Base-by-base conservation (phyloP, 2,329 filamentous ascomycete species). In the Macrophomina phaseolina region DNA sequence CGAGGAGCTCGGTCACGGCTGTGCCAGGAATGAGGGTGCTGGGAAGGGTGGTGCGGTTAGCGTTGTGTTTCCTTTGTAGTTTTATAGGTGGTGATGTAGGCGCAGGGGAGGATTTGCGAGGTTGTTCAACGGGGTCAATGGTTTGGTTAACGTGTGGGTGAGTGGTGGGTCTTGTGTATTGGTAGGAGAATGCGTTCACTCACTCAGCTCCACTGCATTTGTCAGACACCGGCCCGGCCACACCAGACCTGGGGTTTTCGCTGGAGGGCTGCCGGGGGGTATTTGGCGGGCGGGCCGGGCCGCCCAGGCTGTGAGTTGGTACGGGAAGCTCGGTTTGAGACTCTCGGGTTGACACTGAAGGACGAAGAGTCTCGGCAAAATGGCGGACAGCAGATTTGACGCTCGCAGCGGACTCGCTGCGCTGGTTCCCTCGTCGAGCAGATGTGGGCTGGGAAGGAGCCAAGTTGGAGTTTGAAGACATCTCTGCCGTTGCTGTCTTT, bases 1-100 rank as follows among this genome's bases (percentile, higher is more conserved):
- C 73, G 67, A 69, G 70, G 65, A 76, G 16, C 62, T 67, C 63
- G 53, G 60, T 66, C 12, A 60, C 53, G 56, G 55, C 38, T 14
- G 46, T 62, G 23, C 63, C 63, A 32, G 63, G 63, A 12, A 65
- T 62, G n/a, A 62, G 56, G 23, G 32, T 49, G 34, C 64, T 52
- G 46, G 6, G 46, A 12, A 4, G 23, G 42, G 32, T 4, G 9
- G 51, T 49, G 40, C 23, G 23, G 28, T 56, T 30, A 56, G 63
- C 28, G 9, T 49, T 51, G 23, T 23, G 23, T 23, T 23, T 23
- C 23, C 23, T 23, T 23, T 23, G 23, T 23, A 23, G 23, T 23
- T 23, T 23, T 23, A 23, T 23, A 23, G 3, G 14, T 60, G n/a
- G 45, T 11, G 14, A 34, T 23, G 2, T 3, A 23, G 53, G 18